Percentiles rank a stretch among this genome's conserved stretches.
Evolutionary conservation across 1,284 basidiomycete genomes (phyloP).

Genomic region (Microbotryum violaceum): DNA sequence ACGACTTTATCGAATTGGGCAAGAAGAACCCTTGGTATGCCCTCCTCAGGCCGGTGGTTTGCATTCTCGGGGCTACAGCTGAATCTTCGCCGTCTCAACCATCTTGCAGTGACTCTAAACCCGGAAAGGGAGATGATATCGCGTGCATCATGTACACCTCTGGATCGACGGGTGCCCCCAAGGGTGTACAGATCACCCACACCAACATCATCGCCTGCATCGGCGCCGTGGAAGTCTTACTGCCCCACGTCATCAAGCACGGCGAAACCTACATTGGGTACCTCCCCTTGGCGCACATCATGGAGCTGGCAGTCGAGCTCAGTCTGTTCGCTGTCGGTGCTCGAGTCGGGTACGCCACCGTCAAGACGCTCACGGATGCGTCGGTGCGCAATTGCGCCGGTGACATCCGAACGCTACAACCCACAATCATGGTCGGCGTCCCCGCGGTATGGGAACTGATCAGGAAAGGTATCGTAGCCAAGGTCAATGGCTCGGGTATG

Average conservation of each 20-base stretch:
- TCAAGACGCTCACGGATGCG: constrained; percentile 93
- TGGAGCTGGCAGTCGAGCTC: constrained; percentile 68
- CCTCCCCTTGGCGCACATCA: constrained; percentile 55
- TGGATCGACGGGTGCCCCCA: constrained; percentile 85
- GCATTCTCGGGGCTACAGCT: constrained; percentile 3
- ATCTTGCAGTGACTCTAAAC: constrained; percentile 46
- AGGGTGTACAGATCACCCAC: constrained; percentile 87
- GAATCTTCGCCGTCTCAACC: too few species aligned
- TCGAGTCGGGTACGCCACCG: constrained; percentile 76
- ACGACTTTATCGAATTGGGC: constrained; percentile 63
- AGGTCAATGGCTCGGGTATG: constrained; percentile 57
- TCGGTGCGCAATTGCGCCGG: constrained; percentile 83
- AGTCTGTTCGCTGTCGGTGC: constrained; percentile 51
- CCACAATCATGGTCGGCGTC: constrained; percentile 81
- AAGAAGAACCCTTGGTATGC: constrained; percentile 45
- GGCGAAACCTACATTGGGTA: constrained; percentile 69
- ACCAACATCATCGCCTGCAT: constrained; percentile 76
- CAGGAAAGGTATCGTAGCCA: constrained; percentile 80
- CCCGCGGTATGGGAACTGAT: constrained; percentile 59
- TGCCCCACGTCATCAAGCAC: constrained; percentile 63
- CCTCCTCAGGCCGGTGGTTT: constrained; percentile 39
- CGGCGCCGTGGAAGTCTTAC: constrained; percentile 64
- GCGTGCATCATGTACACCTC: constrained; percentile 97
- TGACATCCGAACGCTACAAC: constrained; percentile 74
- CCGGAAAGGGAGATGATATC: constrained; percentile 57